Base-by-base conservation (phyloP, 257 asterid genomes). In the Solanum commersonii region DNA sequence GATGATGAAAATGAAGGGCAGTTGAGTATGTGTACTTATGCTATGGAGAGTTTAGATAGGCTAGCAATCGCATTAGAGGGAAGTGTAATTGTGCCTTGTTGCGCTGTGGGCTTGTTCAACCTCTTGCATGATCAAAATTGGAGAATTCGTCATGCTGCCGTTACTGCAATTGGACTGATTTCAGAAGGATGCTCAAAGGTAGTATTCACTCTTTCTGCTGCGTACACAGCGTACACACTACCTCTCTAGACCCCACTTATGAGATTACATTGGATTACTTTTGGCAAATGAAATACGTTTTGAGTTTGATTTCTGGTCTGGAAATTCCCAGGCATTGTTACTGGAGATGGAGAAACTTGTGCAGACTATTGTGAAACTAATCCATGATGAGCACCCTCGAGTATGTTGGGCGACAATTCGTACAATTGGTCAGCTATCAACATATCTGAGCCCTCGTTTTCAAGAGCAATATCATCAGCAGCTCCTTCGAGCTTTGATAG, bases 391-490 rank as follows among this genome's bases (percentile, higher is more conserved):
- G 16, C 76, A 87, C 60, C 88, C 85, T 76, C 85, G 85, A 44
- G 88, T 87, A 52, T 40, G 88, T n/a, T 87, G 85, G 85, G 85
- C 76, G 8, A 40, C 77, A 35, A 76, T 87, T 37, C 84, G 15
- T 49, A 27, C 85, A 73, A 56, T 87, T 87, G 88, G 88, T 35
- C 73, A 87, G 37, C 68, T 87, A n/a, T 87, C 88, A 34, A 87
- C 10, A 31, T 33, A 74, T 35, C 23, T 74, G 44, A 4, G 37
- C 15, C 85, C 63, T 0, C 12, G 22, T 74, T 71, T 87, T 35
- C 88, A 87, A 31, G 56, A 52, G 52, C 22, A 35, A 74, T 74
- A 52, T 76, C 85, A 87, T 74, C 84, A 74, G 1, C 83, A 87
- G 84, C 9, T 87, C 40, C 60, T 87, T 59, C 88, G 40, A 11